These are phyloP conservation scores for Alternaria ventricosa DNA, from an alignment of 2,329 filamentous ascomycete species.

Conservation along the genomic window DNA sequence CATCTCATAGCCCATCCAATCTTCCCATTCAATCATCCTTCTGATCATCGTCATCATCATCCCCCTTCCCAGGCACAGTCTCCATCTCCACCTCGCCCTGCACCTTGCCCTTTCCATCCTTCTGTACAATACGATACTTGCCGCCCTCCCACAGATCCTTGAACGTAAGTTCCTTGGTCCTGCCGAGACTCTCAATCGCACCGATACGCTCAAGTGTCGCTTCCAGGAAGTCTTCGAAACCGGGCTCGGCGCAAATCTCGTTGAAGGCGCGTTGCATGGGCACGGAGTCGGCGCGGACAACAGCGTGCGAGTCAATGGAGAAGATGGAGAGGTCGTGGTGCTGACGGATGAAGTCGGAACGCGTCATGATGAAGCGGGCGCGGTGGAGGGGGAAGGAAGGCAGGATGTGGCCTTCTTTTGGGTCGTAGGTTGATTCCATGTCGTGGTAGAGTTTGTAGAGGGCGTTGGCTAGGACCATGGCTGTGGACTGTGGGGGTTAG, in stretches of 20 bases:
- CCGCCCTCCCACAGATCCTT: slow-evolving; percentile 91
- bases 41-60: slow-evolving; percentile 32
- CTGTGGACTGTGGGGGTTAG: slow-evolving; percentile 68
- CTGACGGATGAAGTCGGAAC: slow-evolving; percentile 89
- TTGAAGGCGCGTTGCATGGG: slow-evolving; percentile 95
- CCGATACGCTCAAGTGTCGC: slow-evolving; percentile 82
- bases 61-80: slow-evolving; percentile 36
- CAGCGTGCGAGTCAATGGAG: slow-evolving; percentile 85
- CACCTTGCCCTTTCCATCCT: slow-evolving; percentile 37
- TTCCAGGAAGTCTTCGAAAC: slow-evolving; percentile 83
- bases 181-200: slow-evolving; percentile 91
- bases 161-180: slow-evolving; percentile 92
- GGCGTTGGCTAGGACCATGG: slow-evolving; percentile 90
- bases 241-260: slow-evolving; percentile 76
- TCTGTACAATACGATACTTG: slow-evolving; percentile 63
- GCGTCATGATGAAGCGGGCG: slow-evolving; percentile 81
- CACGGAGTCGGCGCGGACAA: slow-evolving; percentile 90
- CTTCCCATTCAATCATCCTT: slow-evolving; percentile 11
- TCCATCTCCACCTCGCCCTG: slow-evolving; percentile 42
- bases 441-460: slow-evolving; percentile 82
- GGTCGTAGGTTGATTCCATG: slow-evolving; percentile 68
- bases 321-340: slow-evolving; percentile 96
- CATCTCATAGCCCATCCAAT: neutral
- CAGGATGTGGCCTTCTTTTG: slow-evolving; percentile 72
- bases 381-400: slow-evolving; percentile 66